Evolutionary conservation across 2,329 filamentous ascomycete species (phyloP).

Genomic region (Fusarium stilboides): DNA sequence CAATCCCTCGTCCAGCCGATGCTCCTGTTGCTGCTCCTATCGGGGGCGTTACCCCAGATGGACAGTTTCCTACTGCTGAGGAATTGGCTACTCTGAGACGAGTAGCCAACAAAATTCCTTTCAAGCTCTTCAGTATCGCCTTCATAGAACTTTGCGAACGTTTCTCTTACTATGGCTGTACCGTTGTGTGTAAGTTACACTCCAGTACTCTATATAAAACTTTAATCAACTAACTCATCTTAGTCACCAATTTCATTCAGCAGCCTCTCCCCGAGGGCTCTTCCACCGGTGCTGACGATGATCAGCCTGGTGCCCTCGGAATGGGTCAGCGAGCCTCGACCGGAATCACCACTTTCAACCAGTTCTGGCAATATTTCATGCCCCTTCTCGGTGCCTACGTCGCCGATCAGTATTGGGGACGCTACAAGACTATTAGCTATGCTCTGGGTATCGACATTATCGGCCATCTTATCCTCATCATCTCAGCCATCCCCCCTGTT

Average conservation of each 20-base stretch:
- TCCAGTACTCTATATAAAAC: not conserved
- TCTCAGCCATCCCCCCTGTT: slow-evolving; percentile 75
- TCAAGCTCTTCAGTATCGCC: slow-evolving; percentile 73
- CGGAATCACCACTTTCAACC: slow-evolving; percentile 64
- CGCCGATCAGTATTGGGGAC: slow-evolving; percentile 73
- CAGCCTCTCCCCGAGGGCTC: slow-evolving; percentile 69
- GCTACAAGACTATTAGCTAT: slow-evolving; percentile 77
- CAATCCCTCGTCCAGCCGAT: not conserved
- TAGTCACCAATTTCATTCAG: slow-evolving; percentile 75
- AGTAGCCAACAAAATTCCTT: slow-evolving; percentile 71
- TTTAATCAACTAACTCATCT: slow-evolving; percentile 2
- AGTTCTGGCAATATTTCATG: slow-evolving; percentile 74
- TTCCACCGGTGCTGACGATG: slow-evolving; percentile 64
- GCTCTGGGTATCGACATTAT: slow-evolving; percentile 74
- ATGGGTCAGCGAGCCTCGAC: slow-evolving; percentile 69
- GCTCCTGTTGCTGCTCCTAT: not conserved
- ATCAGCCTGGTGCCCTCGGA: slow-evolving; percentile 68
- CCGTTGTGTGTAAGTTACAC: slow-evolving; percentile 70
- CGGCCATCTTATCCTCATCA: slow-evolving; percentile 76
- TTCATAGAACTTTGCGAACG: slow-evolving; percentile 80
- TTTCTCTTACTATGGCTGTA: slow-evolving; percentile 80
- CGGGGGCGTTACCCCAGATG: slow-evolving; percentile 14
- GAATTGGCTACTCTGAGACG: slow-evolving; percentile 68
- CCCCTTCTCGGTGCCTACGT: slow-evolving; percentile 68
- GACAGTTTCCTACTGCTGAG: slow-evolving; percentile 45